phyloP scores from a whole-genome alignment of 2,329 filamentous ascomycete species.

The Botrytis pseudocinerea region DNA sequence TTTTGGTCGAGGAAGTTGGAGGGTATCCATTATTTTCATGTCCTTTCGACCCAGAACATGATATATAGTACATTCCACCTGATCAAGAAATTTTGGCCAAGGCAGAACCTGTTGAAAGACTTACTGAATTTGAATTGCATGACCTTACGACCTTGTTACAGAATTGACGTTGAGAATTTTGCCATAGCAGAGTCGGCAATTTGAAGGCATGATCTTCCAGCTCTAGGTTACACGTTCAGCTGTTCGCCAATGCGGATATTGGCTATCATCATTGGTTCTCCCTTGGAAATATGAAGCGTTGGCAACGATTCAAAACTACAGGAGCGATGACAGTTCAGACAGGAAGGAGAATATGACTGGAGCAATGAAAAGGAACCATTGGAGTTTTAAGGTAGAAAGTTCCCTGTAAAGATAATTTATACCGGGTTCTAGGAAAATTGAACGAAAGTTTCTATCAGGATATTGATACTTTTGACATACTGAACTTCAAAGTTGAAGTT shows the following conservation, averaged over 20 bases:
- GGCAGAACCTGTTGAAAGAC: too few relatives aligned
- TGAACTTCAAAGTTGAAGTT: neutral
- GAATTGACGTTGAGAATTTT: neutral
- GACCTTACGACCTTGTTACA: neutral
- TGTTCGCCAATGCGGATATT: neutral
- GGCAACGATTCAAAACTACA: neutral
- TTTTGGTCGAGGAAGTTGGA: neutral
- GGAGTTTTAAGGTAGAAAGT: neutral
- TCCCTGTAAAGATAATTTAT: neutral
- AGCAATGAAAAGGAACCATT: neutral
- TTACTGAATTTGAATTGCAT: neutral
- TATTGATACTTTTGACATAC: neutral
- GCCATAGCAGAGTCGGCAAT: neutral
- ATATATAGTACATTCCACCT: neutral
- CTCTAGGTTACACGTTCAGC: too few relatives aligned
- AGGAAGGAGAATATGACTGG: neutral
- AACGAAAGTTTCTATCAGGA: neutral
- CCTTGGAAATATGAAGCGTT: too few relatives aligned
- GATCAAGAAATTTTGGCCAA: rapidly evolving
- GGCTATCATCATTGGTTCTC: neutral
- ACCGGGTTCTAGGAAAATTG: neutral
- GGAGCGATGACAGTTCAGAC: neutral
- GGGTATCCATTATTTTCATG: neutral
- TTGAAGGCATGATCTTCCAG: neutral
- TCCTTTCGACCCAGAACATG: neutral